A percentile compares a stretch with the other conserved stretches of the same genome.
Evolutionary conservation across 2,329 filamentous ascomycete genomes (phyloP).

Genomic region (Ceratocystis huliohia): DNA sequence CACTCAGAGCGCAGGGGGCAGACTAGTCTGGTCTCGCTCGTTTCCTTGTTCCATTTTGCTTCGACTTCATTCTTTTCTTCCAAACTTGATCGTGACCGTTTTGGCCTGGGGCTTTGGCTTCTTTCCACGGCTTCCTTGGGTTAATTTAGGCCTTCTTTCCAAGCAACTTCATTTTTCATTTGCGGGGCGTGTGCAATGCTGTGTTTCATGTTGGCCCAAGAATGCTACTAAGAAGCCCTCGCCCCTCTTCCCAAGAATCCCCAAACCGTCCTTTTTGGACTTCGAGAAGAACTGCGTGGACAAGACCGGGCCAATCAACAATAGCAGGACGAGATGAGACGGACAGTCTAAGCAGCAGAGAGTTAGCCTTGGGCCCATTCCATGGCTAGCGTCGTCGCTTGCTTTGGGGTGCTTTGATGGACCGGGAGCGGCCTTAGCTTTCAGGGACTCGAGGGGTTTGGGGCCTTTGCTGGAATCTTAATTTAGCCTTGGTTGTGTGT

Average conservation of each 20-base stretch:
- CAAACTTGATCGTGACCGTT: background rate
- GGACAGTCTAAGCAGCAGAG: background rate
- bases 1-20: background rate
- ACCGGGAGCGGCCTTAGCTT: slow-evolving; percentile 5
- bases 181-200: background rate
- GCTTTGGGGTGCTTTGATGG: background rate
- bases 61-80: background rate
- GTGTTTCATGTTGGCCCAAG: background rate
- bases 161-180: too few species aligned
- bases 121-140: background rate
- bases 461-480: background rate
- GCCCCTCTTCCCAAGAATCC: background rate
- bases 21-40: background rate
- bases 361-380: too few species aligned
- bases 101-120: background rate
- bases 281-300: background rate
- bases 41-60: background rate
- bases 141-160: background rate
- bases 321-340: background rate
- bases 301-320: background rate
- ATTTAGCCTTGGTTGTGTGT: background rate
- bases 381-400: background rate
- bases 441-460: background rate
- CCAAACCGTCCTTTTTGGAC: background rate
- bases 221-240: background rate